These are phyloP conservation scores for Phaeophleospora eucalypticola DNA, from an alignment of 2,329 filamentous ascomycete genomes.

Conservation along the genomic window DNA sequence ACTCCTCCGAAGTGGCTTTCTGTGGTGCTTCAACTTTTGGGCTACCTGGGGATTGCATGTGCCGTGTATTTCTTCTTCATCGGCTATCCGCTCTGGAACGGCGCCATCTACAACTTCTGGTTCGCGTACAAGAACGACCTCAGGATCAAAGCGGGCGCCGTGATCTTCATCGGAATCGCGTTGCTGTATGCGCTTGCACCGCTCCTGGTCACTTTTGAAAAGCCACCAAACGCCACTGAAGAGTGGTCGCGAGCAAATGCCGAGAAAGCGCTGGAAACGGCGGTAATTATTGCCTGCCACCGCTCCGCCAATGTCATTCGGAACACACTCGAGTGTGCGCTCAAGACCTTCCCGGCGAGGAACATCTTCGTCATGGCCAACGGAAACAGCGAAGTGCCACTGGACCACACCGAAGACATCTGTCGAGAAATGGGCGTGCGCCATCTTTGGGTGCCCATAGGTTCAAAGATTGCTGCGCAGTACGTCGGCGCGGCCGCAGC, in stretches of 20 bases:
- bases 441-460: constrained; percentile 48
- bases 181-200: constrained; percentile 6
- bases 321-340: constrained; percentile 41
- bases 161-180: constrained; percentile 2
- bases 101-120: constrained; percentile 2
- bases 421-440: constrained; percentile 44
- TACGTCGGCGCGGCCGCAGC: constrained; percentile 48
- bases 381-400: constrained; percentile 44
- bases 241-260: neutral
- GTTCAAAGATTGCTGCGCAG: constrained; percentile 49
- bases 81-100: constrained; percentile 2
- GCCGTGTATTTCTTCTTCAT: constrained; percentile 1
- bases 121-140: neutral
- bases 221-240: constrained; percentile 1
- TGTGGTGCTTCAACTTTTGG: neutral
- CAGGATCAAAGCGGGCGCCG: neutral
- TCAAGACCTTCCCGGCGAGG: constrained; percentile 44
- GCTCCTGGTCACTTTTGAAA: constrained; percentile 6
- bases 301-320: constrained; percentile 43
- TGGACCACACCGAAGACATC: constrained; percentile 47
- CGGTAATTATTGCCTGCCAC: constrained; percentile 44
- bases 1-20: neutral
- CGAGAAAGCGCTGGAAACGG: constrained; percentile 1
- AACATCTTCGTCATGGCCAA: constrained; percentile 50
- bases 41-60: neutral